Evolutionary conservation across 2,329 filamentous ascomycete genomes (phyloP), one percentile per base, ranked within the genome.

Genomic region (Nigrospora osmanthi): DNA sequence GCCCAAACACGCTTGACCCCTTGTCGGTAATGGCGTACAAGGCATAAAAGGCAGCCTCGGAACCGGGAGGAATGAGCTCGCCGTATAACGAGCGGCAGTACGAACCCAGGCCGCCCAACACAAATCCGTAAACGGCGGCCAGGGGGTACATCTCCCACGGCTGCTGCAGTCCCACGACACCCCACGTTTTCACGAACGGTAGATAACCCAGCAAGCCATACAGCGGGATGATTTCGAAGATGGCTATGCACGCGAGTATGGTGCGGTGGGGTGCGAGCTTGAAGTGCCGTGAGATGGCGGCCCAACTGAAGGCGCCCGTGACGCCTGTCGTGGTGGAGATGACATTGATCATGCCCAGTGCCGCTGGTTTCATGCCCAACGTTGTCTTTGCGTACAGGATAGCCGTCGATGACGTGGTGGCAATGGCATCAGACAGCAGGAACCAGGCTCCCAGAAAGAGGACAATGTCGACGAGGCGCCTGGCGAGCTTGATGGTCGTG

Each of bases 1-100:
- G 93, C 0, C 93, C 93, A 63, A 98, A 96, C 2, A 97, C 75
- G 59, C 87, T 94, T 17, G 87, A 93, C 1, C 91, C 90, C 65
- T 98, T 98, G 63, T 98, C 93, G 2, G 93, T 97, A 51, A 97
- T 96, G 33, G 93, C 93, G 60, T 97, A 98, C 2, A 98, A 73
- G 0, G 91, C 90, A 61, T 95, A 98, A 60, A 98, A 98, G 0
- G 91, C 90, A 0, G 93, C 90, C 66, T 98, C 93, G 30, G 86
- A 94, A 4, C 93, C 93, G 0, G 89, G 88, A 2, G 93, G 93
- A 45, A 98, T 95, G 46, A 98, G 75, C 63, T 97, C 90, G 35
- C 89, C 90, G 60, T 88, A 98, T 5, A 98, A 74, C 49, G 87
- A 90, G 36, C 93, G 84, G 60, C 93, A 97, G 65, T 97, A 96